phyloP scores from a whole-genome alignment of 2,329 filamentous ascomycete genomes.

The Ophiostoma quercus region DNA sequence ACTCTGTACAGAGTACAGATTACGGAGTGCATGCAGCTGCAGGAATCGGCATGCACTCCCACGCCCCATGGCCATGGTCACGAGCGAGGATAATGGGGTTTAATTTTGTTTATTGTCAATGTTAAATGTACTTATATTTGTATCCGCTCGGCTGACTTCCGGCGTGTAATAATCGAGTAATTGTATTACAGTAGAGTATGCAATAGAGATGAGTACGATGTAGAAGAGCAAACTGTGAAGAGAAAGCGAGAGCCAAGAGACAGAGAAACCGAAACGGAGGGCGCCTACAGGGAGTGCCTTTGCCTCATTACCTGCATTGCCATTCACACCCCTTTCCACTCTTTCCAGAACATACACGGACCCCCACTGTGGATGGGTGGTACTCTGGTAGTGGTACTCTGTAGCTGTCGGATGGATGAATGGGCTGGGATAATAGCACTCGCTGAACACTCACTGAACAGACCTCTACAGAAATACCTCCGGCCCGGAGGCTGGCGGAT shows the following conservation, averaged over 20 bases:
- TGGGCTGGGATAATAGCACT: not conserved
- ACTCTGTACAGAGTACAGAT: not conserved
- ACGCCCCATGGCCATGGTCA: constrained; percentile 12
- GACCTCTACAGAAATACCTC: not conserved
- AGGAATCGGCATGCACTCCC: not conserved
- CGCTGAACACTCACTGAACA: not conserved
- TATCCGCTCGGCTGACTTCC: not conserved
- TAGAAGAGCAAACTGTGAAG: no score
- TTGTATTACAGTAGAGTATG: no score
- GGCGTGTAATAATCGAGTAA: not conserved
- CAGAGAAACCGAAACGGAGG: no score
- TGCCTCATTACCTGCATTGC: not conserved
- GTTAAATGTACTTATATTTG: no score
- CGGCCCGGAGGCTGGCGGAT: not conserved
- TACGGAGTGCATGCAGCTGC: not conserved
- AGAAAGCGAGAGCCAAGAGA: no score
- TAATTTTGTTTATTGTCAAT: not conserved
- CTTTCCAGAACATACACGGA: constrained; percentile 9
- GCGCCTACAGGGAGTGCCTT: not conserved
- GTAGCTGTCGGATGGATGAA: not conserved
- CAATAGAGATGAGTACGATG: no score
- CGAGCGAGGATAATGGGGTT: constrained; percentile 11
- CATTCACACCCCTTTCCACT: constrained; percentile 4
- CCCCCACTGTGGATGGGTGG: not conserved
- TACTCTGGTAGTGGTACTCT: no score